phyloP scores from a whole-genome alignment of 345 rosid species.

The Microcos paniculata region DNA sequence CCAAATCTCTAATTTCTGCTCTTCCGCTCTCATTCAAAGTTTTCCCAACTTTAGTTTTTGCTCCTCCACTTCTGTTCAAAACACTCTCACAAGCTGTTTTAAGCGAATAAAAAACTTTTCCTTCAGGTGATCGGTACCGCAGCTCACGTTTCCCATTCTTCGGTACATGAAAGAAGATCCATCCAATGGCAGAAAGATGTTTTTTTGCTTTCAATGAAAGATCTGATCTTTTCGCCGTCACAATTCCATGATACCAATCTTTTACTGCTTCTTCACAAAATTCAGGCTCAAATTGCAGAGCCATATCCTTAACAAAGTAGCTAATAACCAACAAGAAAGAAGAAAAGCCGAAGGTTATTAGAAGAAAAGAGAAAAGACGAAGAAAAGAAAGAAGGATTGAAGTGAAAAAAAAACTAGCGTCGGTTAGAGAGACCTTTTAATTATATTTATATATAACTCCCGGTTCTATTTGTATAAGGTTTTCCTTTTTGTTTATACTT shows the following conservation, averaged over 20 bases:
- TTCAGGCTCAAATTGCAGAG: not conserved
- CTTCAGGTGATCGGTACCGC: slow-evolving; percentile 15
- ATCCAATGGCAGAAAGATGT: slow-evolving; percentile 16
- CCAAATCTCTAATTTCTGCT: not conserved
- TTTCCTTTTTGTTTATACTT: too few species aligned
- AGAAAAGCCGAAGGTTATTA: too few species aligned
- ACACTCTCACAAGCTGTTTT: slow-evolving; percentile 21
- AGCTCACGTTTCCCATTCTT: not conserved
- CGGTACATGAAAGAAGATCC: not conserved
- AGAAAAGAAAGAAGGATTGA: too few species aligned
- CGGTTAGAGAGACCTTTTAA: too few species aligned
- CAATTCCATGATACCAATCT: not conserved
- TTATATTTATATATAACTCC: too few species aligned
- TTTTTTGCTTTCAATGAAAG: slow-evolving; percentile 12
- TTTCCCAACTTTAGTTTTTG: not conserved
- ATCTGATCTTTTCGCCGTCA: not conserved
- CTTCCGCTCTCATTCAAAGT: not conserved
- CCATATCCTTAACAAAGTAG: too few species aligned
- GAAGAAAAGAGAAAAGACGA: too few species aligned
- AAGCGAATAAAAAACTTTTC: slow-evolving; percentile 10
- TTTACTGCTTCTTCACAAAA: not conserved
- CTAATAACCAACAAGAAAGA: too few species aligned
- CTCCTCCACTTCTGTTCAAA: not conserved
- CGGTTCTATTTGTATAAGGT: too few species aligned
- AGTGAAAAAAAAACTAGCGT: too few species aligned